phyloP scores from a whole-genome alignment of 2,329 filamentous ascomycete genomes.

The Aspergillus sp. region DNA sequence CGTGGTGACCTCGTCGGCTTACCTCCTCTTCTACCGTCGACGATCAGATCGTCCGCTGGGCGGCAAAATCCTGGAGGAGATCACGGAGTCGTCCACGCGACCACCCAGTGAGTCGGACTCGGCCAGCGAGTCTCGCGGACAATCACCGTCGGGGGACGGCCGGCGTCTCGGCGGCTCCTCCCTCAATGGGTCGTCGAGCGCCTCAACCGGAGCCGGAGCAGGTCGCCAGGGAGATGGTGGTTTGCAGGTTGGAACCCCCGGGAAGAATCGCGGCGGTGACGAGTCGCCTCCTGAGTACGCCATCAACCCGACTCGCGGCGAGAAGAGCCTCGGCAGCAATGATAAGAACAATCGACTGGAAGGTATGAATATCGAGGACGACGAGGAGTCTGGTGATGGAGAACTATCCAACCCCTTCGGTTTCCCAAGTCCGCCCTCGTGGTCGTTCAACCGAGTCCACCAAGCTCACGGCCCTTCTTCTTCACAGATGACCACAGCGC shows the following conservation, averaged over 20 bases:
- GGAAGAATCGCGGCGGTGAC: conserved; percentile 31
- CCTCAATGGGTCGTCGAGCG: conserved; percentile 89
- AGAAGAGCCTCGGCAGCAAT: conserved; percentile 19
- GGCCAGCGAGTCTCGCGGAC: conserved; percentile 41
- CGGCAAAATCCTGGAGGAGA: conserved; percentile 69
- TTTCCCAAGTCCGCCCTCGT: conserved; percentile 29
- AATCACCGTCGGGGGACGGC: conserved; percentile 72
- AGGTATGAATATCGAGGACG: conserved; percentile 37
- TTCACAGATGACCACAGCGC: conserved; percentile 29
- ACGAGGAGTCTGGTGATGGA: conserved; percentile 25
- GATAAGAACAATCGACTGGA: conserved; percentile 22
- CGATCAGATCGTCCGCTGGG: conserved; percentile 76
- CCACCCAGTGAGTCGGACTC: conserved; percentile 50
- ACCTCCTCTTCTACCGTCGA: conserved; percentile 93
- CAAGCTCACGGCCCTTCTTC: conserved; percentile 31
- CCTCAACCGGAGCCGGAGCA: conserved; percentile 74
- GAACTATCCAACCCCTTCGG: conserved; percentile 24
- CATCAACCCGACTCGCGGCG: conserved; percentile 22
- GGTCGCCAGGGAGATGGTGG: conserved; percentile 66
- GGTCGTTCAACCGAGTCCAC: conserved; percentile 37
- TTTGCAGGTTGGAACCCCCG: conserved; percentile 46
- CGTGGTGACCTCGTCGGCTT: conserved; percentile 75
- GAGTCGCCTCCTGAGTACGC: conserved; percentile 34
- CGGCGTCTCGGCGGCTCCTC: conserved; percentile 84
- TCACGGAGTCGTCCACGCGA: conserved; percentile 64